These are phyloP conservation scores for Zygosaccharomyces sapae DNA, from an alignment of 1,139 yeast genomes.

Conservation along the genomic window DNA sequence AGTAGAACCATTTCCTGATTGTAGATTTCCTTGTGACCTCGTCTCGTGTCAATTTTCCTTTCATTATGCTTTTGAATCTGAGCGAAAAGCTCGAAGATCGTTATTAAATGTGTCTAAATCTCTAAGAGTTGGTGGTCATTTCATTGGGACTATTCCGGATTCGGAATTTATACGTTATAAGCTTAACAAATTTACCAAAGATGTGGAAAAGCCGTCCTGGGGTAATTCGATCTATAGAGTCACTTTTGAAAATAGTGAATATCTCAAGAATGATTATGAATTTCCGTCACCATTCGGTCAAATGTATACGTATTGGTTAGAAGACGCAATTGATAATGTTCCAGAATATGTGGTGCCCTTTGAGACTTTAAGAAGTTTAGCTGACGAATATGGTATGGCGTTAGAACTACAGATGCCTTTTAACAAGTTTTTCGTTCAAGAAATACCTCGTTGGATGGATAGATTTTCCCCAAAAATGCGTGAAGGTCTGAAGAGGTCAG, in stretches of 20 bases:
- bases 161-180: slow-evolving; percentile 75
- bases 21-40: slow-evolving; percentile 77
- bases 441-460: slow-evolving; percentile 62
- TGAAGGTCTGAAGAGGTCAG: slow-evolving; percentile 66
- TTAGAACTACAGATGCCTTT: slow-evolving; percentile 73
- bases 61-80: slow-evolving; percentile 91
- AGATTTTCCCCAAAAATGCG: slow-evolving; percentile 59
- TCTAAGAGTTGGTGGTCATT: slow-evolving; percentile 74
- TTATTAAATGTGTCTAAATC: slow-evolving; percentile 73
- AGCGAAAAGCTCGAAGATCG: slow-evolving; percentile 68
- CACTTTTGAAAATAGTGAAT: slow-evolving; percentile 66
- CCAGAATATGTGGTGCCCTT: slow-evolving; percentile 98
- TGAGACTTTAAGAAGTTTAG: slow-evolving; percentile 74
- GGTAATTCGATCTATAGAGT: slow-evolving; percentile 83
- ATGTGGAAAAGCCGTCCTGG: slow-evolving; percentile 56
- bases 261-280: slow-evolving; percentile 56
- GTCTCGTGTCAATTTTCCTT: slow-evolving; percentile 89
- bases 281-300: slow-evolving; percentile 81
- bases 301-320: slow-evolving; percentile 71
- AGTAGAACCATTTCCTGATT: slow-evolving; percentile 62
- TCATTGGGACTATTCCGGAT: slow-evolving; percentile 92
- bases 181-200: slow-evolving; percentile 45
- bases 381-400: slow-evolving; percentile 77
- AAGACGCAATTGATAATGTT: slow-evolving; percentile 93
- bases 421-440: slow-evolving; percentile 75